Base-by-base conservation (phyloP, 306 rosid species). In the Alnus glutinosa region DNA sequence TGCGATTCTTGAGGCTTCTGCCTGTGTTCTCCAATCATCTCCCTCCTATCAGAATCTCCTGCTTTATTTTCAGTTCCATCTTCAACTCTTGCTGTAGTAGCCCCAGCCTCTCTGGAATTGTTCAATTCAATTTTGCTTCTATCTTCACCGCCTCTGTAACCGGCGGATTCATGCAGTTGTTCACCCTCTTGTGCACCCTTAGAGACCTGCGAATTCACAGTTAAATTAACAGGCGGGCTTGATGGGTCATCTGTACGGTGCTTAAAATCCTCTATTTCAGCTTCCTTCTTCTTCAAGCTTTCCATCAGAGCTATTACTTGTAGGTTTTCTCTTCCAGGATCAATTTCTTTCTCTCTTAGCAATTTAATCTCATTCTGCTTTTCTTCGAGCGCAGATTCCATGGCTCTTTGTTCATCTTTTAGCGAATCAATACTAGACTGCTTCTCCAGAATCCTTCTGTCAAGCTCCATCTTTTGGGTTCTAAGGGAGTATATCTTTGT, bases 391-490 rank as follows among this genome's bases (percentile, higher is more conserved):
- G 88, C 87, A 3, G 87, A 75, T 73, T 89, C 93, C 88, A 91
- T 75, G 63, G 88, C 66, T 70, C 74, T 90, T 62, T 85, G 95
- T 70, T 95, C 98, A 32, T 95, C 98, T 82, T 86, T 86, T 64
- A 91, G 89, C 4, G 92, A 89, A 81, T 83, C 88, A 73, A 90
- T 73, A 28, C 91, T 89, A 55, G 99, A 93, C 77, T 91, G 88
- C 90, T 88, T 75, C 84, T 89, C 92, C 47, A 50, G 37, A 52
- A 93, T 74, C 54, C 83, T 90, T 79, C 97, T 86, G 34, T 91
- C 89, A 54, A 90, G 87, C 87, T 89, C 96, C 93, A 88, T 89
- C 82, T 95, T 93, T 69, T 91, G 87, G 61, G 59, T 90, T 82
- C 92, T 82, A 19, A 91, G 81, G 7, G 85, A 8, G 75, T 81